phyloP scores from a whole-genome alignment of 148 eudicot genomes.

The Nepenthes gracilis region DNA sequence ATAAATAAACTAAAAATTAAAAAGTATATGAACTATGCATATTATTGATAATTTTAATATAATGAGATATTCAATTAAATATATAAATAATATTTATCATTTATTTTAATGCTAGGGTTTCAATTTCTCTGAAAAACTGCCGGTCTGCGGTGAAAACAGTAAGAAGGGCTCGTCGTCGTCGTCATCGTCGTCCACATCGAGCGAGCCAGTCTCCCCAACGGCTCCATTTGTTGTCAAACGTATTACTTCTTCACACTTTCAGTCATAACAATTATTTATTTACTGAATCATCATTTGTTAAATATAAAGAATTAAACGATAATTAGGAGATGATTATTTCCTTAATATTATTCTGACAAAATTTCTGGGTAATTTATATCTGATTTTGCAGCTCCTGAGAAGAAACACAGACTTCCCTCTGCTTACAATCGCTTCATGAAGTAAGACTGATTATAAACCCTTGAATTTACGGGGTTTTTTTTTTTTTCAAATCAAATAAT shows the following conservation, averaged over 20 bases:
- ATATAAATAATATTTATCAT: too few relatives aligned
- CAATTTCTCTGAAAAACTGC: constrained; percentile 28
- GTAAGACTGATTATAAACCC: constrained; percentile 19
- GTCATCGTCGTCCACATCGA: constrained; percentile 48
- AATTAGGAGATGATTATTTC: too few relatives aligned
- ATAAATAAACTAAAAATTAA: too few relatives aligned
- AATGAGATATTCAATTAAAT: too few relatives aligned
- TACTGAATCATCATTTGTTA: background rate
- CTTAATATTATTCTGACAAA: background rate
- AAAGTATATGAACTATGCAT: too few relatives aligned
- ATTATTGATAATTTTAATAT: too few relatives aligned
- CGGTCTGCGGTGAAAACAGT: constrained; percentile 22
- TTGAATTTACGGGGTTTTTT: background rate
- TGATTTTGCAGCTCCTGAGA: constrained; percentile 99
- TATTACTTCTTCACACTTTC: constrained; percentile 6
- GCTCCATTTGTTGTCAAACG: constrained; percentile 86
- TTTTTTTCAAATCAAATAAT: background rate
- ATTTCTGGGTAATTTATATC: background rate
- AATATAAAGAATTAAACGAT: too few relatives aligned
- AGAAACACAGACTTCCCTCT: constrained; percentile 94
- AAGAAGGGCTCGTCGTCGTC: constrained; percentile 52
- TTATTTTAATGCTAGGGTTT: constrained; percentile 26
- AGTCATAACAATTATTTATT: background rate
- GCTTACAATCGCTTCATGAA: constrained; percentile 98
- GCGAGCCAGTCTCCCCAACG: constrained; percentile 56